Evolutionary conservation across 768 basidiomycete species (phyloP).

Genomic region (Mycena rebaudengoi): DNA sequence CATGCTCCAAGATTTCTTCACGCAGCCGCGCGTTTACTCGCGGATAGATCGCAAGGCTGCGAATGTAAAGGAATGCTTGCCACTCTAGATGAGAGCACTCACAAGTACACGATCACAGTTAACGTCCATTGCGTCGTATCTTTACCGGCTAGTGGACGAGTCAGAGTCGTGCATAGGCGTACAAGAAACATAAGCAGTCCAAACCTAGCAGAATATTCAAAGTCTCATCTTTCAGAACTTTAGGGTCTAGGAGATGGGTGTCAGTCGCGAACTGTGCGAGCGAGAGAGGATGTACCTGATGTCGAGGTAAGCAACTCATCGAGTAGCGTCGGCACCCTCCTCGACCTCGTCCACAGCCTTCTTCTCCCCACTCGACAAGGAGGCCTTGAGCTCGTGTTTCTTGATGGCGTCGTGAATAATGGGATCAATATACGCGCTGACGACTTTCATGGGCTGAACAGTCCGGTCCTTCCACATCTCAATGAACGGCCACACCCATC

Average conservation of each 20-base stretch:
- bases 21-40: constrained; percentile 56
- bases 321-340: constrained; percentile 59
- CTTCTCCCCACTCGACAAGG: constrained; percentile 31
- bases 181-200: not conserved
- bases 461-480: constrained; percentile 60
- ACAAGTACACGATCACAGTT: constrained; percentile 48
- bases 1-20: constrained; percentile 61
- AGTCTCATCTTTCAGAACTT: constrained; percentile 59
- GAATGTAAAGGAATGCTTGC: not conserved
- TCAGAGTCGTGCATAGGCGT: not conserved
- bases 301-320: constrained; percentile 65
- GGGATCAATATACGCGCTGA: constrained; percentile 62
- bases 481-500: constrained; percentile 61
- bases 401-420: constrained; percentile 59
- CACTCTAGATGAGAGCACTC: not conserved
- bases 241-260: constrained; percentile 42
- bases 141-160: constrained; percentile 17
- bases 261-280: not conserved
- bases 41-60: constrained; percentile 58
- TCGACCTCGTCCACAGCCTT: constrained; percentile 36
- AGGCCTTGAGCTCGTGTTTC: constrained; percentile 36
- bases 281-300: constrained; percentile 32
- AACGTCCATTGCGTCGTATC: constrained; percentile 42
- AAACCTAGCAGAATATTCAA: constrained; percentile 57
- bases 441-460: constrained; percentile 57